Evolutionary conservation across 208 protist species (phyloP).

Genomic region (Trypanosoma lewisi): DNA sequence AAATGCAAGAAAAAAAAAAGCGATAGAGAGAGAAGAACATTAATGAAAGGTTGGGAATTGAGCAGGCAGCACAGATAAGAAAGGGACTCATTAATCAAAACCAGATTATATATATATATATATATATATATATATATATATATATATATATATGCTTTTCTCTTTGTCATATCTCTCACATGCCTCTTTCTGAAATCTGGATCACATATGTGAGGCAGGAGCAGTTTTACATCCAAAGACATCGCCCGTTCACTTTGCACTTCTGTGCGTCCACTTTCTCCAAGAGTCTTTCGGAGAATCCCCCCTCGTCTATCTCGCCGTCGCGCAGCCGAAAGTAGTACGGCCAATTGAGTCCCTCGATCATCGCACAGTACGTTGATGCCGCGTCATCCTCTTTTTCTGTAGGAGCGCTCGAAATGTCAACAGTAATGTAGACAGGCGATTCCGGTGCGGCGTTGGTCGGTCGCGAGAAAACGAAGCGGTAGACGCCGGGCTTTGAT

Average conservation of each 20-base stretch:
- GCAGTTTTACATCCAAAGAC: slow-evolving; percentile 24
- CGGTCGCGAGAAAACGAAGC: slow-evolving; percentile 27
- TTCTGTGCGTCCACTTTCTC: slow-evolving; percentile 26
- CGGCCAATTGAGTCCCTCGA: slow-evolving; percentile 28
- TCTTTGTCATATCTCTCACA: no score
- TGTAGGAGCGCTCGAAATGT: slow-evolving; percentile 10
- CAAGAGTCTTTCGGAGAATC: slow-evolving; percentile 21
- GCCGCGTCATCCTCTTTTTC: slow-evolving; percentile 3
- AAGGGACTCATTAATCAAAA: no score
- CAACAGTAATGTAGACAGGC: slow-evolving; percentile 24
- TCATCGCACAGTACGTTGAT: slow-evolving; percentile 21
- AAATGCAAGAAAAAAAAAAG: no score
- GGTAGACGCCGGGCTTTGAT: slow-evolving; percentile 22
- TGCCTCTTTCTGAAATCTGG: no score
- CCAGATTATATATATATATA: no score
- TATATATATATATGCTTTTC: no score
- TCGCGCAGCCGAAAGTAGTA: slow-evolving; percentile 23
- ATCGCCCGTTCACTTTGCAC: slow-evolving; percentile 27
- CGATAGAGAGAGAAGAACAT: no score
- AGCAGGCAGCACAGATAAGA: no score
- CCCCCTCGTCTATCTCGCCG: slow-evolving; percentile 8
- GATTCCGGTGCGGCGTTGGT: slow-evolving; percentile 28
- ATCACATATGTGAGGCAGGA: neutral
- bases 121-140: no score
- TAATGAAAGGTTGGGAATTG: no score